Conservation (phyloP, 225 moss, liverwort and hornwort genomes). For the Thuidium tamariscinum region DNA sequence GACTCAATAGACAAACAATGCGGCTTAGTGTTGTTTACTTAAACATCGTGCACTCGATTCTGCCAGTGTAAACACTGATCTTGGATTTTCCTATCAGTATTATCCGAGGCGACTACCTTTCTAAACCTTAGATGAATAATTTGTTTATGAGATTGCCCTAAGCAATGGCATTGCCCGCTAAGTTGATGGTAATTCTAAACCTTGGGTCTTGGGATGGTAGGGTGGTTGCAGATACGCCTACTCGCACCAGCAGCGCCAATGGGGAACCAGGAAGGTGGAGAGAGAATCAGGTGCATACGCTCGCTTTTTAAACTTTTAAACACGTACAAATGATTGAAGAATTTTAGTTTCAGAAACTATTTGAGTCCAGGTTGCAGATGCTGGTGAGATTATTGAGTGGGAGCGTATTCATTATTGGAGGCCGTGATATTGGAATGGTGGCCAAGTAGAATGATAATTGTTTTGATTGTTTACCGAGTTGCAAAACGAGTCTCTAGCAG, state of each 20-base stretch:
- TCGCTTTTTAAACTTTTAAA: background rate
- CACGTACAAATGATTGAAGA: background rate
- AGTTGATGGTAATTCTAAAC: background rate
- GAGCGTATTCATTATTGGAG: background rate
- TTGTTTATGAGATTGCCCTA: background rate
- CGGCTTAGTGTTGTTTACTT: no score
- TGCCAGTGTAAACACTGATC: background rate
- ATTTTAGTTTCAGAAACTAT: background rate
- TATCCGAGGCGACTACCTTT: background rate
- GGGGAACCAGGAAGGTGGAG: slow-evolving; percentile 17
- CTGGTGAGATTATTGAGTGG: background rate
- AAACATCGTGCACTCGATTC: background rate
- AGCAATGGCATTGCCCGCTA: background rate
- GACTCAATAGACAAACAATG: background rate
- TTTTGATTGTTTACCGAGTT: background rate
- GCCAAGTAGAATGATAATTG: background rate
- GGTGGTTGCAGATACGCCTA: slow-evolving; percentile 11
- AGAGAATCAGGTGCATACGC: slow-evolving; percentile 13
- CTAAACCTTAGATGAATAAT: background rate
- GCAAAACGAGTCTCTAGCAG: background rate
- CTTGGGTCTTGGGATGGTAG: background rate
- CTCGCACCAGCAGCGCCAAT: slow-evolving; percentile 1
- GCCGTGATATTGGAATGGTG: background rate
- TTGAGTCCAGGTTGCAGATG: background rate
- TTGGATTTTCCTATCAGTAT: background rate